A percentile compares a stretch with the other conserved stretches of the same genome.
These are phyloP conservation scores for Chamaenerion angustifolium DNA, from an alignment of 345 rosid genomes.

Conservation along the genomic window DNA sequence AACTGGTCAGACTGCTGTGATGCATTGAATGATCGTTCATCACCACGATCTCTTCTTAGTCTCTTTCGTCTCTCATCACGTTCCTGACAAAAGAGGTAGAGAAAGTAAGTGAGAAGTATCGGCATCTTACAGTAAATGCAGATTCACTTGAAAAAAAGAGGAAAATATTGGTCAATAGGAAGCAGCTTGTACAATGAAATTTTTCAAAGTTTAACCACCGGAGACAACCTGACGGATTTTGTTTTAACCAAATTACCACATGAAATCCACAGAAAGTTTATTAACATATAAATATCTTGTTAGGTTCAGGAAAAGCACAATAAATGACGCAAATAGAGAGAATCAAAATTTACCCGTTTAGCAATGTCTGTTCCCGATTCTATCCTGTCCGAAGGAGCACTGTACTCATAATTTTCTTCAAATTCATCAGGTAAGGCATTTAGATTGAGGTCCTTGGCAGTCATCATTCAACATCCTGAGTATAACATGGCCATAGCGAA, in stretches of 20 bases:
- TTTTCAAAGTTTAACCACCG: too few species aligned
- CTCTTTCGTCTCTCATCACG: conserved; percentile 84
- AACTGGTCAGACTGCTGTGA: conserved; percentile 44
- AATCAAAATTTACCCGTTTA: conserved; percentile 21
- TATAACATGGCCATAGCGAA: conserved; percentile 7
- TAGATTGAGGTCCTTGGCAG: conserved; percentile 26
- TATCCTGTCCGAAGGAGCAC: conserved; percentile 11
- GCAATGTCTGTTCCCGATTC: conserved; percentile 29
- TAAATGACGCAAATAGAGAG: neutral
- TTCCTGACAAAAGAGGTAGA: conserved; percentile 34
- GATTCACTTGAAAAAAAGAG: neutral
- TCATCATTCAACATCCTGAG: conserved; percentile 22
- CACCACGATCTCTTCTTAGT: conserved; percentile 43
- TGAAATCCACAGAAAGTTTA: too few species aligned
- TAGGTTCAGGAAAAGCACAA: neutral
- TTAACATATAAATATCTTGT: neutral
- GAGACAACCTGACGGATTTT: too few species aligned
- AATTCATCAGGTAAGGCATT: conserved; percentile 40
- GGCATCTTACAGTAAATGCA: neutral
- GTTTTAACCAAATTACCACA: too few species aligned
- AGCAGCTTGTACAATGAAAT: neutral
- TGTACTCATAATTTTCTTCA: conserved; percentile 27
- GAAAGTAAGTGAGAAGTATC: neutral
- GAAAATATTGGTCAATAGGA: too few species aligned
- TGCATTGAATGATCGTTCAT: conserved; percentile 34